Evolutionary conservation across 495 filamentous ascomycete species (phyloP).

Genomic region (Lichina pygmaea): DNA sequence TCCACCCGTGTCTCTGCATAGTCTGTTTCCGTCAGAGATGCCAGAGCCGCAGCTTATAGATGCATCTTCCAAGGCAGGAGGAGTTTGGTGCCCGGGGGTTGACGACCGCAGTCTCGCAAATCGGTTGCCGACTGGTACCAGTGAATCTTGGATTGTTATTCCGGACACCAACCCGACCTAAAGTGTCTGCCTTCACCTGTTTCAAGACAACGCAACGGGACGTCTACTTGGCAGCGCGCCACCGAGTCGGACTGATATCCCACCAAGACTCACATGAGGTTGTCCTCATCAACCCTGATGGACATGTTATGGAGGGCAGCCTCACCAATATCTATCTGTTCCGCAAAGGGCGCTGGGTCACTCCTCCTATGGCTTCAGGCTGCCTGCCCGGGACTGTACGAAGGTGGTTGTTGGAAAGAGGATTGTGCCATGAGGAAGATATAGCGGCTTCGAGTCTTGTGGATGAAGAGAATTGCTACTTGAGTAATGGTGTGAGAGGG

Average conservation of each 20-base stretch:
- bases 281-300: constrained; percentile 35
- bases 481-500: constrained; percentile 67
- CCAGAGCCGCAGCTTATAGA: too few species aligned
- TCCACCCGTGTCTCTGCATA: too few species aligned
- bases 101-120: too few species aligned
- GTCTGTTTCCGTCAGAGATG: too few species aligned
- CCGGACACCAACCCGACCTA: constrained; percentile 25
- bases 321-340: constrained; percentile 59
- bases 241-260: constrained; percentile 23
- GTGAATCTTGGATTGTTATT: constrained; percentile 11
- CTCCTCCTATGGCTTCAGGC: constrained; percentile 33
- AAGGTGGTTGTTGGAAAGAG: constrained; percentile 44
- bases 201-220: constrained; percentile 49
- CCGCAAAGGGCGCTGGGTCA: constrained; percentile 37
- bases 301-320: constrained; percentile 66
- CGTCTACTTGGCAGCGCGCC: constrained; percentile 34
- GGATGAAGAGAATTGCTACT: constrained; percentile 52
- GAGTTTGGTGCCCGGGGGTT: too few species aligned
- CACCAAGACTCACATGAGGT: constrained; percentile 37
- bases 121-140: too few species aligned
- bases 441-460: constrained; percentile 30
- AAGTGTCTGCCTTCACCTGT: constrained; percentile 34
- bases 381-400: constrained; percentile 64
- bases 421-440: constrained; percentile 31
- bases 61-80: too few species aligned